Conservation (phyloP, 1,284 basidiomycete genomes). For the Fomes fomentarius region DNA sequence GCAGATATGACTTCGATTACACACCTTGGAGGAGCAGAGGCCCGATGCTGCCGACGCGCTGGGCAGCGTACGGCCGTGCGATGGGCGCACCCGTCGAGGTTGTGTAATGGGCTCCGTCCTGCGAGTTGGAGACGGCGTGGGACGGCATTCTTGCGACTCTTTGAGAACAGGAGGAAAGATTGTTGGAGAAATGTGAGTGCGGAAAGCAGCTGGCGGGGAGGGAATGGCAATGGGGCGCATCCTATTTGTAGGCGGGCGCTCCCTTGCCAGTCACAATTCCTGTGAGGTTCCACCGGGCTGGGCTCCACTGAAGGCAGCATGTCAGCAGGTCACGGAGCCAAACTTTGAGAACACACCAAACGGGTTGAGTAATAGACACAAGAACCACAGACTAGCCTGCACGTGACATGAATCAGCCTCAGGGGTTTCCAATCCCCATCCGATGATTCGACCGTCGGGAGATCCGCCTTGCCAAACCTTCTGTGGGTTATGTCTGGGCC, state of each 20-base stretch:
- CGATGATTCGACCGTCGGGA: conserved; percentile 11
- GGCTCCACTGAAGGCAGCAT: conserved; percentile 5
- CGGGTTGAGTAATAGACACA: conserved; percentile 26
- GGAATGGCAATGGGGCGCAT: conserved; percentile 19
- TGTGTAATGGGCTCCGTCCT: conserved; percentile 74
- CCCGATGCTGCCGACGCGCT: conserved; percentile 76
- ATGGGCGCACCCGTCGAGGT: conserved; percentile 82
- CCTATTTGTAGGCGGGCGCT: conserved; percentile 27
- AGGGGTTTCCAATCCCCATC: conserved; percentile 24
- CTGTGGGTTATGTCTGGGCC: neutral
- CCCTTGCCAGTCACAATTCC: neutral
- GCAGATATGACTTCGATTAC: conserved; percentile 14
- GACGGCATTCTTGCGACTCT: conserved; percentile 58
- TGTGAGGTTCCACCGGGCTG: conserved; percentile 18
- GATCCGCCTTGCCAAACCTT: neutral
- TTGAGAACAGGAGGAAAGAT: conserved; percentile 3
- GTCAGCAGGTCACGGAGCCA: conserved; percentile 28
- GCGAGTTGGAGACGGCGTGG: conserved; percentile 55
- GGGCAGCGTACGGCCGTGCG: conserved; percentile 74
- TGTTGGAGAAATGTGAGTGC: conserved; percentile 19
- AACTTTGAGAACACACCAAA: conserved; percentile 14
- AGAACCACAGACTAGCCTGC: conserved; percentile 11
- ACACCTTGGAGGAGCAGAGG: conserved; percentile 86
- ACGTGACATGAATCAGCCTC: conserved; percentile 27
- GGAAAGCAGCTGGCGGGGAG: conserved; percentile 16